phyloP scores from a whole-genome alignment of 306 rosid genomes.

The Begonia masoniana region DNA sequence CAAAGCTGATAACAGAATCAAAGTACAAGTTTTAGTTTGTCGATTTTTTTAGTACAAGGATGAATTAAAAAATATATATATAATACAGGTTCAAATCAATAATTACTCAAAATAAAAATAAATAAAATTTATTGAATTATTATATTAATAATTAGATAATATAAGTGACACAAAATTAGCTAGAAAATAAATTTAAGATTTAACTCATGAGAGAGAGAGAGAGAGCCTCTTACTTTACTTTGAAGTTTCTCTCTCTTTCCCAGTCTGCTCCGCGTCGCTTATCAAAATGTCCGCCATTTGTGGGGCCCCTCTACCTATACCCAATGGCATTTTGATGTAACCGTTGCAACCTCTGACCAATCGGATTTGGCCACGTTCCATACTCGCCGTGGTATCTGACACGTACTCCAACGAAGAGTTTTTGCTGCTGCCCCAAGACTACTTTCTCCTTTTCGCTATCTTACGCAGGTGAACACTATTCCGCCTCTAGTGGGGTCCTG shows the following conservation, averaged over 20 bases:
- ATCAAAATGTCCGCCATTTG: slow-evolving; percentile 16
- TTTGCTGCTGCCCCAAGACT: slow-evolving; percentile 22
- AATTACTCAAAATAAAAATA: no score
- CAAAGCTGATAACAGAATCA: no score
- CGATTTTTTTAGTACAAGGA: no score
- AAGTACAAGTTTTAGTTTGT: no score
- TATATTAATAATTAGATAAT: no score
- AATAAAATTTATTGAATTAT: no score
- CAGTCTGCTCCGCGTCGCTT: slow-evolving; percentile 1
- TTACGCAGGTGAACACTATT: slow-evolving; percentile 17
- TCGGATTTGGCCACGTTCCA: slow-evolving; percentile 7
- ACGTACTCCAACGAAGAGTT: slow-evolving; percentile 21
- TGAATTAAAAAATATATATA: no score
- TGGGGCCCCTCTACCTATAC: slow-evolving; percentile 13
- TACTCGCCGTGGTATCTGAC: slow-evolving; percentile 9
- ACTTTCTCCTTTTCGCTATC: slow-evolving; percentile 9
- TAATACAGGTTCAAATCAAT: no score
- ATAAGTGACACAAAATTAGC: no score
- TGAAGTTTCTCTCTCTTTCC: slow-evolving; percentile 2
- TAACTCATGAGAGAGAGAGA: no score
- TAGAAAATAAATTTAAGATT: no score
- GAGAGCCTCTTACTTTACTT: neutral
- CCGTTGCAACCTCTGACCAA: slow-evolving; percentile 17
- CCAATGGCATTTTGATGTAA: slow-evolving; percentile 13
- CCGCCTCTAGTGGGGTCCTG: slow-evolving; percentile 7